Evolutionary conservation across 164 flowering plant genomes (phyloP).

Genomic region (Chimonanthus salicifolius): DNA sequence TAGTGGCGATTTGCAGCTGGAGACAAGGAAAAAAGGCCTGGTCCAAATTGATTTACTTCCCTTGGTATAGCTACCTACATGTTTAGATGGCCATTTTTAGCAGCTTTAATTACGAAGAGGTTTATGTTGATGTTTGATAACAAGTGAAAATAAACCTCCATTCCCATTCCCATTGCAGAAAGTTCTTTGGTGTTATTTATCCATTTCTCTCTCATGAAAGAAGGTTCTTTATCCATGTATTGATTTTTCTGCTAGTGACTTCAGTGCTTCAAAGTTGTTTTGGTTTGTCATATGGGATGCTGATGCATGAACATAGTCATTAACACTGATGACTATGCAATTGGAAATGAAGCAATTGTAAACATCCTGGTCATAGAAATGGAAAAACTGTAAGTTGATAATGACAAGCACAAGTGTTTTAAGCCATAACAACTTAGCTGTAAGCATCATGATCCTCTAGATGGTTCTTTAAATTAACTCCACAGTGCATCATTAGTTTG

Average conservation of each 20-base stretch:
- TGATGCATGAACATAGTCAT: no score
- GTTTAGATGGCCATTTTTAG: no score
- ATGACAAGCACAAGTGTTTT: background rate
- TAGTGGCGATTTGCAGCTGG: no score
- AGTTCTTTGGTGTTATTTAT: background rate
- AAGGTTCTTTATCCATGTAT: background rate
- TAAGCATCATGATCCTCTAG: background rate
- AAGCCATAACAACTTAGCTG: background rate
- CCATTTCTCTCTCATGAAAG: no score
- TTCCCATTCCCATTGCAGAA: background rate
- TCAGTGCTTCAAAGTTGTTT: background rate
- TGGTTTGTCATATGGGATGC: background rate
- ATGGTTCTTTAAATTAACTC: background rate
- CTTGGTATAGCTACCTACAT: background rate
- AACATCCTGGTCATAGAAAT: background rate
- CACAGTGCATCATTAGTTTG: background rate
- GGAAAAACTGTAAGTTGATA: background rate
- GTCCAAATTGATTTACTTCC: background rate
- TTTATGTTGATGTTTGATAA: background rate
- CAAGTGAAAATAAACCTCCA: background rate
- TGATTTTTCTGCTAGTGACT: background rate
- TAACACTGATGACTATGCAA: no score
- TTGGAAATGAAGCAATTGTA: background rate
- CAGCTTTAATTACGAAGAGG: background rate
- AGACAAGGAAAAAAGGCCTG: no score